phyloP scores from a whole-genome alignment of 345 rosid genomes.

The Clausena lansium region DNA sequence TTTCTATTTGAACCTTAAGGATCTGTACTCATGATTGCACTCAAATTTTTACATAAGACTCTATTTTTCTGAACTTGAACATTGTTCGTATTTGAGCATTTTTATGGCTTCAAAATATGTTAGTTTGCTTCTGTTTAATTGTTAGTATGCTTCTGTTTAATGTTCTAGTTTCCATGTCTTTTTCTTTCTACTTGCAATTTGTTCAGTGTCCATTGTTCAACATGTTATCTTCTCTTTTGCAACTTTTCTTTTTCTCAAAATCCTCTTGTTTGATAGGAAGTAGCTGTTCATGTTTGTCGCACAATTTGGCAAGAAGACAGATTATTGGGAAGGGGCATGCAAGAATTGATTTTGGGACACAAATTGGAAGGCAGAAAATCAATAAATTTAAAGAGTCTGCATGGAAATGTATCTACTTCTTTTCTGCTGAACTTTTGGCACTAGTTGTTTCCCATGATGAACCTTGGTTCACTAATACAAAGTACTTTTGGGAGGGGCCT shows the following conservation, averaged over 20 bases:
- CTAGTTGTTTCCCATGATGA: constrained; percentile 58
- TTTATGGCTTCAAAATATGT: background rate
- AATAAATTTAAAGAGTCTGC: constrained; percentile 86
- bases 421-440: constrained; percentile 71
- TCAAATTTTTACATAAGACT: background rate
- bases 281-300: constrained; percentile 26
- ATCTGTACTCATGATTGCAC: background rate
- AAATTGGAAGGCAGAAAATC: constrained; percentile 51
- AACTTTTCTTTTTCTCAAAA: background rate
- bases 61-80: background rate
- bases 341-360: constrained; percentile 28
- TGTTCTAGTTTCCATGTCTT: background rate
- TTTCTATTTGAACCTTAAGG: background rate
- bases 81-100: background rate
- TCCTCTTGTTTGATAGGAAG: background rate
- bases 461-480: constrained; percentile 82
- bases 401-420: constrained; percentile 82
- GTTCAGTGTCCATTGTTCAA: constrained; percentile 12
- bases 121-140: background rate
- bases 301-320: constrained; percentile 56
- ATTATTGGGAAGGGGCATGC: constrained; percentile 51
- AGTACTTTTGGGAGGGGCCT: constrained; percentile 82
- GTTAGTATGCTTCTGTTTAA: background rate
- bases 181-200: constrained; percentile 11
- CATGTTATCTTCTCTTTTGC: background rate